Conservation (phyloP, 2,329 filamentous ascomycete species). For the Xylaria sp. region DNA sequence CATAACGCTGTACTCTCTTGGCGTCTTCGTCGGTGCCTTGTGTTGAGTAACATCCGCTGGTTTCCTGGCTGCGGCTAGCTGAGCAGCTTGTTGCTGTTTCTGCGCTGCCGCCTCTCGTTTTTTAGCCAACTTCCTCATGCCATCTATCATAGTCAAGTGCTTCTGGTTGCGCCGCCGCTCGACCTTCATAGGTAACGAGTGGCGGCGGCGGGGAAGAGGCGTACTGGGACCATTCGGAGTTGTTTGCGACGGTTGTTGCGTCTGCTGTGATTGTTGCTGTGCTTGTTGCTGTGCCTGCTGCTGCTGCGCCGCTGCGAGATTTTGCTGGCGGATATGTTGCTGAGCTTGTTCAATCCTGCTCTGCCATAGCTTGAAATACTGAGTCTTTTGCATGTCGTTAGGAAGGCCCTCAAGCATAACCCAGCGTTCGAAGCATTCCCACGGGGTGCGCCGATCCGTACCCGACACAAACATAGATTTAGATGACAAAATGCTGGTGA, state of each 20-base stretch:
- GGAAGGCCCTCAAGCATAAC: slow-evolving; percentile 90
- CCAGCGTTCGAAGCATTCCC: slow-evolving; percentile 99
- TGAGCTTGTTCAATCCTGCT: slow-evolving; percentile 69
- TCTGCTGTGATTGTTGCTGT: slow-evolving; percentile 49
- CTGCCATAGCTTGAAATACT: slow-evolving; percentile 85
- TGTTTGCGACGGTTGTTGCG: slow-evolving; percentile 50
- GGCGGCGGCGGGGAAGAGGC: slow-evolving; percentile 68
- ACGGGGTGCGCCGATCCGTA: slow-evolving; percentile 89
- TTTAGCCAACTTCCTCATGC: slow-evolving; percentile 94
- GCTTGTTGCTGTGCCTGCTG: slow-evolving; percentile 44
- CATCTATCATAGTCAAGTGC: slow-evolving; percentile 88
- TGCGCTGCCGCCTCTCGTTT: slow-evolving; percentile 87
- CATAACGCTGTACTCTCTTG: slow-evolving; percentile 88
- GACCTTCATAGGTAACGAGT: slow-evolving; percentile 83
- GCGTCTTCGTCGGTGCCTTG: slow-evolving; percentile 72
- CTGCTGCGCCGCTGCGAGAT: slow-evolving; percentile 58
- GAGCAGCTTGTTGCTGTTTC: slow-evolving; percentile 85
- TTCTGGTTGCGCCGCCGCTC: slow-evolving; percentile 87
- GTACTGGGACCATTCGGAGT: slow-evolving; percentile 55
- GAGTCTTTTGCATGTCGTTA: slow-evolving; percentile 91
- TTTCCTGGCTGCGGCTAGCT: slow-evolving; percentile 83
- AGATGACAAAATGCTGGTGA: slow-evolving; percentile 80
- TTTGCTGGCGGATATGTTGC: slow-evolving; percentile 63
- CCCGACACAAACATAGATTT: slow-evolving; percentile 84
- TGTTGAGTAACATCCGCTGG: slow-evolving; percentile 70